Conservation (phyloP, 1,284 basidiomycete genomes). For the Ceratobasidium sp. region DNA sequence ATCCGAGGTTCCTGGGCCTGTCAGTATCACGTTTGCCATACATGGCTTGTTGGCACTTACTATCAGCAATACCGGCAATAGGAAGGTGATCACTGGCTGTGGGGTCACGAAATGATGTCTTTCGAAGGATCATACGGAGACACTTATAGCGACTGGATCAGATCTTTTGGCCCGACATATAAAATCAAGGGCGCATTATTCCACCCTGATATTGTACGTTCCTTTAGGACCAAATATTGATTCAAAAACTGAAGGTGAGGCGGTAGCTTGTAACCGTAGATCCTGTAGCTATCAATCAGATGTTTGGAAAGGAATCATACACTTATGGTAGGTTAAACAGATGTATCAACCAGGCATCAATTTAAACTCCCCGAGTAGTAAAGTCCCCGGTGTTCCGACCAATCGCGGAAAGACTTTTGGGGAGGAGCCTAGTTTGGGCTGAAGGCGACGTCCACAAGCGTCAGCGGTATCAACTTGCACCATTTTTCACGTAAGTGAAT, state of each 20-base stretch:
- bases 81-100: conserved; percentile 28
- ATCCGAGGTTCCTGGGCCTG: conserved; percentile 1
- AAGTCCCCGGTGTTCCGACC: background rate
- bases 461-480: conserved; percentile 55
- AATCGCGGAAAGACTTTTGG: conserved; percentile 40
- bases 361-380: conserved; percentile 8
- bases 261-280: conserved; percentile 55
- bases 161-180: conserved; percentile 37
- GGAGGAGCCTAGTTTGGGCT: conserved; percentile 57
- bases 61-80: conserved; percentile 7
- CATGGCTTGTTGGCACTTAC: no score
- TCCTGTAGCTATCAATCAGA: conserved; percentile 53
- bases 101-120: conserved; percentile 30
- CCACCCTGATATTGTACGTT: conserved; percentile 46
- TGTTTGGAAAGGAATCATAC: conserved; percentile 52
- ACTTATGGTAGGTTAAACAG: no score
- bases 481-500: conserved; percentile 53
- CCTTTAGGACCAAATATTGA: background rate
- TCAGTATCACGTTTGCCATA: conserved; percentile 9
- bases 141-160: conserved; percentile 35
- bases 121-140: conserved; percentile 17
- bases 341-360: background rate
- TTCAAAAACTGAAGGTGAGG: background rate
- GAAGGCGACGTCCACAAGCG: conserved; percentile 58
- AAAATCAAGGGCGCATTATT: conserved; percentile 43